A percentile compares a stretch with the other conserved stretches of the same genome.
These are phyloP conservation scores for Citrus inodora DNA, from an alignment of 345 rosid species.

Conservation along the genomic window DNA sequence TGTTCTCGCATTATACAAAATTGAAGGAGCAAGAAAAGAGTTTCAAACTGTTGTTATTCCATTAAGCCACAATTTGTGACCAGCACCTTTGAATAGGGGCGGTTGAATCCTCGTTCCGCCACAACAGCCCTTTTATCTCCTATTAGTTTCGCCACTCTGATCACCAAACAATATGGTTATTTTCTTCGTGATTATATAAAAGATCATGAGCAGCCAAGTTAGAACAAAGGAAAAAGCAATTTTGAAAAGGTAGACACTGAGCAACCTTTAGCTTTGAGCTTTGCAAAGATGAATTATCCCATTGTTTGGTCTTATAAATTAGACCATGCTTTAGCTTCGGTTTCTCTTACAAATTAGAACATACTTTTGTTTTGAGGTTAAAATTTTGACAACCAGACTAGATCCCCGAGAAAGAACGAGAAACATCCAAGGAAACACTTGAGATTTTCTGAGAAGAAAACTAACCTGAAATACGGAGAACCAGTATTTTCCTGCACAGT, in stretches of 20 bases:
- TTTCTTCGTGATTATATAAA: not conserved
- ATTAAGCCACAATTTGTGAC: slow-evolving; percentile 73
- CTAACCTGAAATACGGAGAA: slow-evolving; percentile 89
- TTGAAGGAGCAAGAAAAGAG: not conserved
- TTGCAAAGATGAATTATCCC: no score
- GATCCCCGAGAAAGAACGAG: no score
- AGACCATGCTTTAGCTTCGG: no score
- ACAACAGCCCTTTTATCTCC: slow-evolving; percentile 93
- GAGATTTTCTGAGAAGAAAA: not conserved
- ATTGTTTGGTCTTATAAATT: no score
- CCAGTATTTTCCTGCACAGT: slow-evolving; percentile 74
- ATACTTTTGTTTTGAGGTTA: no score
- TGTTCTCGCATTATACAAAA: slow-evolving; percentile 11
- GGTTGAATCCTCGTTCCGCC: slow-evolving; percentile 87
- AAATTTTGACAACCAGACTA: no score
- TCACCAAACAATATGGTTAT: not conserved
- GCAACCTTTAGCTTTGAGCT: not conserved
- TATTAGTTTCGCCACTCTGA: slow-evolving; percentile 78
- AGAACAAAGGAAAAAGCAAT: not conserved
- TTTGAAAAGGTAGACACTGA: not conserved
- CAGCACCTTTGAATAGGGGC: slow-evolving; percentile 76
- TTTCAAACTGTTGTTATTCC: slow-evolving; percentile 24
- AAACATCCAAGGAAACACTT: not conserved
- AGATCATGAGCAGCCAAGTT: not conserved
- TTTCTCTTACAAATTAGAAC: no score